A percentile compares a stretch with the other conserved stretches of the same genome.
Evolutionary conservation across 208 protist species (phyloP).

Genomic region (Ichthyophonus hoferi): DNA sequence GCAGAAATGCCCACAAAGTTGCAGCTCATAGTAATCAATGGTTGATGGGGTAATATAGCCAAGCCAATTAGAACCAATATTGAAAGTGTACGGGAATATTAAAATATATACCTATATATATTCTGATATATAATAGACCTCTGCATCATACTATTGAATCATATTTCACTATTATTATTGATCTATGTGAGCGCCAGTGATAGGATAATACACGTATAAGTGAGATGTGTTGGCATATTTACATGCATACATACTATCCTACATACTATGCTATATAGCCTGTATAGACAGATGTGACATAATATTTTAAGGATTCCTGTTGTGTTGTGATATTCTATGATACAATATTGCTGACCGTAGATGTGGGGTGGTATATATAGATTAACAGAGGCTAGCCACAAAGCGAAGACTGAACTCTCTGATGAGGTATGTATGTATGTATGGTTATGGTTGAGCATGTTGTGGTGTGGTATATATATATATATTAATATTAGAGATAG

Average conservation of each 20-base stretch:
- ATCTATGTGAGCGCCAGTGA: too few species aligned
- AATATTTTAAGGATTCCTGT: not conserved
- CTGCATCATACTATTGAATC: too few species aligned
- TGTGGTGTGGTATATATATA: not conserved
- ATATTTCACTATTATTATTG: too few species aligned
- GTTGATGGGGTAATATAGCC: too few species aligned
- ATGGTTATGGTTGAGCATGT: not conserved
- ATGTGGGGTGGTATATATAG: too few species aligned
- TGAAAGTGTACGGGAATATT: too few species aligned
- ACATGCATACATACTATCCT: not conserved
- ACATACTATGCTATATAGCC: not conserved
- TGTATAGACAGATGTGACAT: too few species aligned
- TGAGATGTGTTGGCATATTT: not conserved
- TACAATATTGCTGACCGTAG: not conserved
- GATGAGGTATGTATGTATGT: not conserved
- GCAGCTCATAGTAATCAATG: too few species aligned
- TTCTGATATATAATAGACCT: too few species aligned
- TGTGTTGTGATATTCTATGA: not conserved
- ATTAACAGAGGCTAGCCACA: not conserved
- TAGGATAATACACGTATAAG: not conserved
- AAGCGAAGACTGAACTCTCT: not conserved
- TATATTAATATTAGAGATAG: not conserved
- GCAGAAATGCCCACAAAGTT: too few species aligned
- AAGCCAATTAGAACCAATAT: too few species aligned
- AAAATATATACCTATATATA: too few species aligned